phyloP scores from a whole-genome alignment of 108 stramenopile species.

The Cyclostephanos tholiformis region DNA sequence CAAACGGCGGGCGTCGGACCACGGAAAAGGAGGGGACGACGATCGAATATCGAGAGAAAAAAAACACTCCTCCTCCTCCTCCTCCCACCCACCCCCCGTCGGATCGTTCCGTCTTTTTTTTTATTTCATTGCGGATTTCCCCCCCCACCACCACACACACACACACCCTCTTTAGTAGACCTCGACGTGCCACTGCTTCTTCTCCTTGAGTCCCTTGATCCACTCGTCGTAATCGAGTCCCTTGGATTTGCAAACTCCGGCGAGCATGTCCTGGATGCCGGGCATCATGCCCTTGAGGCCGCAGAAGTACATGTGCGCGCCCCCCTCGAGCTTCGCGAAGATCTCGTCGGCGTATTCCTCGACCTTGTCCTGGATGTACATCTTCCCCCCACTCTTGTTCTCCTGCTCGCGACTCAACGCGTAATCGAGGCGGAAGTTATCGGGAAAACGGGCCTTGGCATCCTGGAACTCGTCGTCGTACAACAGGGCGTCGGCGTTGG shows the following conservation, averaged over 20 bases:
- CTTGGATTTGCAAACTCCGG: constrained; percentile 87
- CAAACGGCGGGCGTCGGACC: too few relatives aligned
- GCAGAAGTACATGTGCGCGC: constrained; percentile 99
- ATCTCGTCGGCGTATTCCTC: constrained; percentile 92
- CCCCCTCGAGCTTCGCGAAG: constrained; percentile 88
- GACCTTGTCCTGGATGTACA: constrained; percentile 99
- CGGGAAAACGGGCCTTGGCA: constrained; percentile 79
- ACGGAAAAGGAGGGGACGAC: too few relatives aligned
- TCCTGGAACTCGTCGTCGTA: constrained; percentile 98
- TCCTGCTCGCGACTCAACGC: constrained; percentile 93
- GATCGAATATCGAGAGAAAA: too few relatives aligned
- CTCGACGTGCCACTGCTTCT: constrained; percentile 89
- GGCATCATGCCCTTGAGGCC: constrained; percentile 99
- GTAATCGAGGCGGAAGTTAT: constrained; percentile 95
- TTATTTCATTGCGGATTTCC: too few relatives aligned
- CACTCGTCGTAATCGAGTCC: constrained; percentile 89
- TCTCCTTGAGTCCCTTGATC: constrained; percentile 80
- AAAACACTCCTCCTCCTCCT: too few relatives aligned
- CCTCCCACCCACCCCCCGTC: too few relatives aligned
- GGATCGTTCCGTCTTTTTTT: too few relatives aligned
- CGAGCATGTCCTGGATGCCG: constrained; percentile 94
- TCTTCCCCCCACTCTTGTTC: constrained; percentile 95
- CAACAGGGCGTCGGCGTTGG: constrained; percentile 94
- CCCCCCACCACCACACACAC: too few relatives aligned
- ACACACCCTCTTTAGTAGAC: too few relatives aligned